Percentiles rank a stretch among this genome's conserved stretches.
Evolutionary conservation across 2,329 filamentous ascomycete genomes (phyloP).

Genomic region (Colletotrichum phormii): DNA sequence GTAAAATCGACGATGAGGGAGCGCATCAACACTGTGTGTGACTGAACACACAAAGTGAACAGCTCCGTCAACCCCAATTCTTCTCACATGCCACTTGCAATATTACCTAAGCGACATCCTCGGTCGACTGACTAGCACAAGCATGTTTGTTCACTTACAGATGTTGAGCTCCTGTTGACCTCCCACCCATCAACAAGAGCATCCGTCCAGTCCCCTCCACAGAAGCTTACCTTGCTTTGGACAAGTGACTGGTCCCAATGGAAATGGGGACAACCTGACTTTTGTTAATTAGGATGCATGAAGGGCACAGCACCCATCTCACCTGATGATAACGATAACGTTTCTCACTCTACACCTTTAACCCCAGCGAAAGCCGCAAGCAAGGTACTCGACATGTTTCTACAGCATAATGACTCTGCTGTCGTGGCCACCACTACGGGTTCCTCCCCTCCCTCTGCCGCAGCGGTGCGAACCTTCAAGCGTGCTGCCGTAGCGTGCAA

Average conservation of each 20-base stretch:
- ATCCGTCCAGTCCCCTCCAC: neutral
- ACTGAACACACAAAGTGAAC: no score
- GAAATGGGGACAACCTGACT: neutral
- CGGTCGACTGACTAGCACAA: constrained; percentile 17
- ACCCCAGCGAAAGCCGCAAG: neutral
- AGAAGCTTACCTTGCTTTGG: no score
- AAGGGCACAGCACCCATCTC: neutral
- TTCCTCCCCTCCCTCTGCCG: neutral
- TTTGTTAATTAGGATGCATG: neutral
- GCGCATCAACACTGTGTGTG: no score
- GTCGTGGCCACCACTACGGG: neutral
- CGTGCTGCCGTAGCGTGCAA: constrained; percentile 38
- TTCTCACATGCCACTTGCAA: constrained; percentile 29
- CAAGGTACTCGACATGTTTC: constrained; percentile 12
- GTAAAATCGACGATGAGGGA: neutral
- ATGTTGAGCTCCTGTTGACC: neutral
- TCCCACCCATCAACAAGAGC: neutral
- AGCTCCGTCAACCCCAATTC: neutral
- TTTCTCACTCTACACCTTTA: constrained; percentile 5
- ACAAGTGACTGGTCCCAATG: neutral
- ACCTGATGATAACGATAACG: neutral
- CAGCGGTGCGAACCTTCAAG: constrained; percentile 15
- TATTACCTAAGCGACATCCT: constrained; percentile 29
- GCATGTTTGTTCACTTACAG: neutral
- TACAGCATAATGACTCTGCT: constrained; percentile 4